Evolutionary conservation across 148 eudicot genomes (phyloP), one percentile per base, ranked within the genome.

Genomic region (Pouteria glomerata): DNA sequence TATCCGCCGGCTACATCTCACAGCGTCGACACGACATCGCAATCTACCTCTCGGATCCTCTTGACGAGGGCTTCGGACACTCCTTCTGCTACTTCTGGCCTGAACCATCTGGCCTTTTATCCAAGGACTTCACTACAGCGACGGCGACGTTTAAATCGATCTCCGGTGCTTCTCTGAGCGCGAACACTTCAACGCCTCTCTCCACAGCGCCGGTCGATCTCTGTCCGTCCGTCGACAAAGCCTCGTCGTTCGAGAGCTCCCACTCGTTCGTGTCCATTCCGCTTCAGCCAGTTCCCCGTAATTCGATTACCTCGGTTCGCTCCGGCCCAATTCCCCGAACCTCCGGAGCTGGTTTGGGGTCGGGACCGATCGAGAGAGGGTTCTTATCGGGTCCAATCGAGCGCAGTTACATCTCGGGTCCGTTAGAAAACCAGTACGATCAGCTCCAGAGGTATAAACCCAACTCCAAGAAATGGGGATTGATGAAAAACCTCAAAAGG

Each of bases 361-460:
- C 90, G n/a, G 87, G 87, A 2, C 86, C 84, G 1, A 71, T 80
- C 3, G 92, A 86, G 52, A 69, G 88, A 14, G 85, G 86, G 52
- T 88, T 88, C 59, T 31, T 86, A 16, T 88, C 93, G 1, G 93
- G 93, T 13, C 93, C 93, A 15, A 86, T 86, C 4, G 90, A 89
- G 62, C 66, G 90, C 27, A 77, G 84, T 4, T 82, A 83, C 63
- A 35, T 72, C 5, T 87, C 93, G 4, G 90, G 86, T 3, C 90
- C 93, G 8, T 63, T 88, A 21, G 95, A 86, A 51, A 74, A 59
- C 57, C 84, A 79, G 34, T 60, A 37, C 37, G 81, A 77, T 26
- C 81, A 80, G 45, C 4, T 74, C 4, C 76, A 72, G 77, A 74
- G 80, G 84, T 74, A 73, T 34, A 68, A 47, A 35, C 70, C 78